Evolutionary conservation across 1,139 yeast species (phyloP).

Genomic region (Diutina scorzettiae): DNA sequence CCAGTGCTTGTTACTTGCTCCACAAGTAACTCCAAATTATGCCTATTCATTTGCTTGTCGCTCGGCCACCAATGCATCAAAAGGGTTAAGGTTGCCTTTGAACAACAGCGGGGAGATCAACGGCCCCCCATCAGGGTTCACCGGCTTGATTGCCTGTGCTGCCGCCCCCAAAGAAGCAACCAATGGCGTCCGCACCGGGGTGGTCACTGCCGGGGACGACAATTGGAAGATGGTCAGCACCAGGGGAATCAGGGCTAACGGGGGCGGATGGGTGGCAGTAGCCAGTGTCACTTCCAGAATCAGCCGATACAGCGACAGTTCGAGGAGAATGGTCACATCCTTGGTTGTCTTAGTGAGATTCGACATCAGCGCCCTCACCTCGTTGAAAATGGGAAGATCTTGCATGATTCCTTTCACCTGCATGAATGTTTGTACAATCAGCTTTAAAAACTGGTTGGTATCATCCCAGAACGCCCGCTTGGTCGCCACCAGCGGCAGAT

Average conservation of each 20-base stretch:
- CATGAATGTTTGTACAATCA: constrained; percentile 72
- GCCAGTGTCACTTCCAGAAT: constrained; percentile 15
- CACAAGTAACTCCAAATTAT: no score
- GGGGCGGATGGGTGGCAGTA: constrained; percentile 9
- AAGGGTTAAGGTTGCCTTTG: not conserved
- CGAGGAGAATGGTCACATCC: constrained; percentile 75
- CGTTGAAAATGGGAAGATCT: constrained; percentile 70
- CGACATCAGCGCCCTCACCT: constrained; percentile 70
- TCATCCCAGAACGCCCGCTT: constrained; percentile 76
- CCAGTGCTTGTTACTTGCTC: no score
- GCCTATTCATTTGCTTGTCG: no score
- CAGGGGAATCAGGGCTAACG: constrained; percentile 20
- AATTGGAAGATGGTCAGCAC: constrained; percentile 15
- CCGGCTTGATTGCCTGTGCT: constrained; percentile 7
- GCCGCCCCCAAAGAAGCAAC: constrained; percentile 20
- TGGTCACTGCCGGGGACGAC: constrained; percentile 12
- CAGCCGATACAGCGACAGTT: constrained; percentile 34
- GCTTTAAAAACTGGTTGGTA: constrained; percentile 65
- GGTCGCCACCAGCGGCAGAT: constrained; percentile 40
- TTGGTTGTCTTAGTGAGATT: constrained; percentile 78
- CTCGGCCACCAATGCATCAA: constrained; percentile 1
- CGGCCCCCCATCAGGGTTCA: constrained; percentile 3
- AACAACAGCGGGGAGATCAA: not conserved
- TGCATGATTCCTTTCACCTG: constrained; percentile 74
- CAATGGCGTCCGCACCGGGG: constrained; percentile 23